Percentiles rank a stretch among this genome's conserved stretches.
phyloP scores from a whole-genome alignment of 1,139 yeast genomes.

The Pichia sp. region DNA sequence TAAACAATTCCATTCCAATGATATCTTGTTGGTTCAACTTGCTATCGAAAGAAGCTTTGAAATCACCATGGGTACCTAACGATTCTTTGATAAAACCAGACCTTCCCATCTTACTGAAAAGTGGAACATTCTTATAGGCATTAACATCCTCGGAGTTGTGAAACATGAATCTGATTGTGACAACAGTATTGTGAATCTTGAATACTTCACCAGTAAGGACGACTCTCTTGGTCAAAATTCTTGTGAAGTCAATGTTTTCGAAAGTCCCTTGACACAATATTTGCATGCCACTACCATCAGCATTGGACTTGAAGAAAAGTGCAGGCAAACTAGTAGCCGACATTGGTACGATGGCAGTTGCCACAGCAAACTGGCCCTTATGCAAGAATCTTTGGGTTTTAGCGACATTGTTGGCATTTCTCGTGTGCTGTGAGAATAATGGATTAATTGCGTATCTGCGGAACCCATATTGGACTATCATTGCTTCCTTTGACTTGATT shows the following conservation, averaged over 20 bases:
- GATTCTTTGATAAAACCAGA: conserved; percentile 91
- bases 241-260: conserved; percentile 76
- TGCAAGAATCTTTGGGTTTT: conserved; percentile 82
- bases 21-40: conserved; percentile 88
- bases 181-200: conserved; percentile 88
- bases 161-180: conserved; percentile 96
- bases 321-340: conserved; percentile 79
- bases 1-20: conserved; percentile 89
- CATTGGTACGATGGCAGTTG: conserved; percentile 88
- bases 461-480: conserved; percentile 89
- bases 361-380: conserved; percentile 69
- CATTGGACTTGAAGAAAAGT: conserved; percentile 51
- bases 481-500: conserved; percentile 69
- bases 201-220: conserved; percentile 92
- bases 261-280: conserved; percentile 88
- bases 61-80: conserved; percentile 97
- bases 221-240: conserved; percentile 83
- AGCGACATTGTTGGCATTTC: conserved; percentile 78
- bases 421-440: conserved; percentile 72
- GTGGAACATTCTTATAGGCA: conserved; percentile 87
- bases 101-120: conserved; percentile 89
- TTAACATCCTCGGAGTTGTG: conserved; percentile 85
- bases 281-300: conserved; percentile 45
- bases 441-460: conserved; percentile 87
- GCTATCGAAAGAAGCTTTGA: conserved; percentile 93